Evolutionary conservation across 306 rosid species (phyloP), one percentile per base, ranked within the genome.

Genomic region (Sicyos edulis): DNA sequence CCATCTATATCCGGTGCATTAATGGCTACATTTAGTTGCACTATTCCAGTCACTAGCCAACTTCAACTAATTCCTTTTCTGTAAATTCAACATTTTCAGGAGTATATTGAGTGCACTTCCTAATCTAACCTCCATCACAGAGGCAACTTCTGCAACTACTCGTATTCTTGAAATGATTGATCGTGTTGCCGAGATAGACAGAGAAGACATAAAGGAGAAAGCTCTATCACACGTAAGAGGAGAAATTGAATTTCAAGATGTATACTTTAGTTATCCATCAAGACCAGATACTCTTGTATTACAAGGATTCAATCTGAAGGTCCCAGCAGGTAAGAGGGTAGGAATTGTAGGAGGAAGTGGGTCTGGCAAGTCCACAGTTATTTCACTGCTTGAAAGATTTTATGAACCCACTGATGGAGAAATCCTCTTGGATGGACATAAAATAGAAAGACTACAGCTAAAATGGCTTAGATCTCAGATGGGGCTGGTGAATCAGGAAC

Each of bases 311-410:
- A 87, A 81, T 82, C 89, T 92, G 45, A 80, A 52, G 70, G 54
- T 89, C 77, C 84, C 88, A n/a, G 96, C 96, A 8, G 96, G 96
- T 66, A 88, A 79, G 78, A 86, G 73, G 55, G 76, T 88, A 71
- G 98, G 98, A 8, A 91, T 92, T 64, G 90, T 88, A 45, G 96
- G 98, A 15, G 88, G 91, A 56, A 92, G 98, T 78, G 96, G 98
- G 62, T 90, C 96, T 0, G 96, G 98, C 4, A 90, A 92, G 82
- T 92, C 98, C 26, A 92, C 96, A 37, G 56, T 84, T 78, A 84
- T 92, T 76, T 83, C 96, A 42, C 72, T 92, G 61, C 92, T 92
- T 24, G 91, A 92, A 79, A 85, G 98, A 78, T 92, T 92, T 79
- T 90, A 92, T 83, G 96, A 92, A 56, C 96, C 96, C 42, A 22